A percentile compares a stretch with the other conserved stretches of the same genome.
Evolutionary conservation across 768 basidiomycete species (phyloP).

Genomic region (Lactifluus subvellereus): DNA sequence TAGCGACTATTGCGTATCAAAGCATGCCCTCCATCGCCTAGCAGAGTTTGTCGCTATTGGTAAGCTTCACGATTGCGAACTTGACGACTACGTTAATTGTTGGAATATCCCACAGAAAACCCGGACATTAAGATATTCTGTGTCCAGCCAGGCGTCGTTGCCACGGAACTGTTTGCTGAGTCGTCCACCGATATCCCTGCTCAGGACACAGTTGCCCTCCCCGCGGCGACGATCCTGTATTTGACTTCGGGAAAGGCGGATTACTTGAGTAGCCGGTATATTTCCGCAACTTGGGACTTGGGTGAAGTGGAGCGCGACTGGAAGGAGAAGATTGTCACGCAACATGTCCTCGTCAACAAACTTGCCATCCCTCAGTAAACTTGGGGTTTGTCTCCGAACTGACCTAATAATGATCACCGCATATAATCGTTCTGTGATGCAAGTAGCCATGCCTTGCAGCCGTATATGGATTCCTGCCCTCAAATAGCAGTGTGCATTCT

Average conservation of each 20-base stretch:
- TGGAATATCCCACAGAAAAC: not conserved
- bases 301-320: not conserved
- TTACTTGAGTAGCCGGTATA: not conserved
- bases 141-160: not conserved
- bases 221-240: not conserved
- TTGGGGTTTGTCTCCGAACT: too few relatives aligned
- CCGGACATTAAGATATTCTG: not conserved
- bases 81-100: too few relatives aligned
- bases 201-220: not conserved
- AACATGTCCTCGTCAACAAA: not conserved
- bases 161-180: not conserved
- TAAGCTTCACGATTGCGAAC: too few relatives aligned
- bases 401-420: too few relatives aligned
- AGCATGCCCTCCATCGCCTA: slow-evolving; percentile 6
- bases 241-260: not conserved
- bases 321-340: not conserved
- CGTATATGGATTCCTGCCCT: too few relatives aligned
- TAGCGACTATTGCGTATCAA: slow-evolving; percentile 18
- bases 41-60: not conserved
- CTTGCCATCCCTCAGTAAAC: not conserved
- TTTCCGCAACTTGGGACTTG: not conserved
- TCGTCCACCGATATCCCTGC: not conserved
- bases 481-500: too few relatives aligned
- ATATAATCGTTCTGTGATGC: too few relatives aligned
- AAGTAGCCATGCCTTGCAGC: too few relatives aligned